Evolutionary conservation across 805 yeast genomes (phyloP).

Genomic region (Ogataea pignaliae): DNA sequence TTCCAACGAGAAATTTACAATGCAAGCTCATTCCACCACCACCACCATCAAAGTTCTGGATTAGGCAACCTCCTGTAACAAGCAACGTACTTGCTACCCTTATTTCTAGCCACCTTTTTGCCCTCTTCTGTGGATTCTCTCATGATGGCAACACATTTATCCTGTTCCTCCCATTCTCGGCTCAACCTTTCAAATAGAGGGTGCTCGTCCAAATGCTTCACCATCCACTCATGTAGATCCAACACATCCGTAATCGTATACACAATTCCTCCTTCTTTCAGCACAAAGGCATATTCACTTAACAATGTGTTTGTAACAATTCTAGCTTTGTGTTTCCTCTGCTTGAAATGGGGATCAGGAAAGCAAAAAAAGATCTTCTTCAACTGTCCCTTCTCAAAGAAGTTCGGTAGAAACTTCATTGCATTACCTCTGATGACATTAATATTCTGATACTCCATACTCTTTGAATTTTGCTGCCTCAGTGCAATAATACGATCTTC

Average conservation of each 20-base stretch:
- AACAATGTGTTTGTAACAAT: constrained; percentile 85
- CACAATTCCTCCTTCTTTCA: constrained; percentile 80
- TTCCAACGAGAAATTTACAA: too few relatives aligned
- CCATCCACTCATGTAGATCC: constrained; percentile 97
- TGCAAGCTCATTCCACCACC: too few relatives aligned
- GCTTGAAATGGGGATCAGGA: constrained; percentile 99
- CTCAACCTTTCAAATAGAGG: constrained; percentile 82
- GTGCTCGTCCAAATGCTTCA: constrained; percentile 80
- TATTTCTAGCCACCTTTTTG: constrained; percentile 87
- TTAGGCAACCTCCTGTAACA: constrained; percentile 74
- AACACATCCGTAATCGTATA: constrained; percentile 95
- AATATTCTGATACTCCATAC: constrained; percentile 63
- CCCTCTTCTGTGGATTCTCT: constrained; percentile 96
- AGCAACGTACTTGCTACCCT: constrained; percentile 83
- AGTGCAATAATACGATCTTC: constrained; percentile 92
- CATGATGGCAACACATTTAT: constrained; percentile 84
- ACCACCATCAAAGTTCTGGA: constrained; percentile 35
- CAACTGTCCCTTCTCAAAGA: constrained; percentile 76
- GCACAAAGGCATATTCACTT: constrained; percentile 87
- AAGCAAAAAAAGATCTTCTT: constrained; percentile 95
- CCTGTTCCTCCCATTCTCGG: constrained; percentile 74
- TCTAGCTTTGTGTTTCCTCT: constrained; percentile 95
- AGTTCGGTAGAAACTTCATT: constrained; percentile 95
- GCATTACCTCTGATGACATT: constrained; percentile 92
- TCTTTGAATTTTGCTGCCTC: constrained; percentile 47